Base-by-base conservation (phyloP, 208 protist species). In the Wallacemonas sp. region DNA sequence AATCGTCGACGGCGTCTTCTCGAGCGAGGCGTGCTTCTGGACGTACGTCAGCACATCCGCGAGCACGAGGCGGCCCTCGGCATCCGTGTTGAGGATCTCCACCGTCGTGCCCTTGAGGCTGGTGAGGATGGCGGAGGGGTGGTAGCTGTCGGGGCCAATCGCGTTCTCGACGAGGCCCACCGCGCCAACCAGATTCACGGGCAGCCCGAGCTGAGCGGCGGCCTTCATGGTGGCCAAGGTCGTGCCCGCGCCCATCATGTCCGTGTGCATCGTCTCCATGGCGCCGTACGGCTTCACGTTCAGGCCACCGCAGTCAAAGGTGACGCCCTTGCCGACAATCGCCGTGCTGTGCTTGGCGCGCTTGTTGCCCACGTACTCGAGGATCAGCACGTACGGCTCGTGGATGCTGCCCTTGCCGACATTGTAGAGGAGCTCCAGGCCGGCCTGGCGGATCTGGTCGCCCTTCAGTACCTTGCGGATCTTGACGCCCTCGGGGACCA, bases 191-290 rank as follows among this genome's bases (percentile, higher is more conserved):
- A 96, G 67, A 63, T 97, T 96, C 36, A 94, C 74, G 0, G 81
- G 83, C 52, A 93, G 69, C 23, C 81, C 31, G 23, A 93, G 80
- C 44, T 54, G 65, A 0, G 84, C 87, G 42, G 83, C 77, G 14
- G 90, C 88, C 61, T 91, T 84, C 25, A 97, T 63, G 5, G 88
- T 78, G 10, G 79, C 65, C n/a, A 97, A 76, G 23, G 88, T 86
- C 16, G 83, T 89, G 26, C 88, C 93, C 0, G 94, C 85, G 14
- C 94, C 94, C 79, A 93, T 94, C 92, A 97, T 97, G 65, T 98
- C 94, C 33, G 79, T 83, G 74, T 97, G 91, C 94, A 98, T 98
- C 46, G 86, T 89, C 72, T 92, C 86, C 94, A 98, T 98, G 22
- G 84, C 85, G 0, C 78, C 86, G 68, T 72, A 88, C 26, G 94